A percentile compares a stretch with the other conserved stretches of the same genome.
These are phyloP conservation scores for Mucor ambiguus DNA, from an alignment of 371 early-diverging fungal species.

Conservation along the genomic window DNA sequence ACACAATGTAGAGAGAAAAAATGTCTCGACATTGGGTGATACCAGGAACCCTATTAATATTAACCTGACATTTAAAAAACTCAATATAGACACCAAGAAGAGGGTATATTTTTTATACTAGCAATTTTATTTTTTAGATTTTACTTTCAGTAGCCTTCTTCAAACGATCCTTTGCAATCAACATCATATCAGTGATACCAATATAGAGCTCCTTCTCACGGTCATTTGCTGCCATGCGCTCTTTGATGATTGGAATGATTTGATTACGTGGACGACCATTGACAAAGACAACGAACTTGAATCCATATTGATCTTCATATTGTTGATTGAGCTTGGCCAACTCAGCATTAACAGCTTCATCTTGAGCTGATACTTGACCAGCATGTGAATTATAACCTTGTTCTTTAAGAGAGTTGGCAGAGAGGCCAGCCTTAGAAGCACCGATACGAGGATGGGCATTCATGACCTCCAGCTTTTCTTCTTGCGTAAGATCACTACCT, in stretches of 20 bases:
- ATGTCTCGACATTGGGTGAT: neutral
- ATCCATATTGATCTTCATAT: constrained; percentile 86
- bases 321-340: constrained; percentile 59
- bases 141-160: constrained; percentile 50
- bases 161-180: constrained; percentile 78
- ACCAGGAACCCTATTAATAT: neutral
- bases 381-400: constrained; percentile 62
- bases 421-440: constrained; percentile 66
- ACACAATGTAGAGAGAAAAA: too few relatives aligned
- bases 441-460: constrained; percentile 95
- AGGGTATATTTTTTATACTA: constrained; percentile 13
- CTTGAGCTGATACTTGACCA: constrained; percentile 33
- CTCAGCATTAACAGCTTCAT: constrained; percentile 36
- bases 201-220: constrained; percentile 60
- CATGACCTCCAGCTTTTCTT: constrained; percentile 73
- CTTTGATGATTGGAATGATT: constrained; percentile 74
- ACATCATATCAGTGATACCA: constrained; percentile 74
- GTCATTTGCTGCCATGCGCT: constrained; percentile 57
- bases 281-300: constrained; percentile 91
- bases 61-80: neutral
- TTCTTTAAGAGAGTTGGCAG: constrained; percentile 74
- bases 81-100: neutral
- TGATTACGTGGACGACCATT: constrained; percentile 73
- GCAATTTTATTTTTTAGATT: constrained; percentile 19
- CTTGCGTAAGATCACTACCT: constrained; percentile 50